A percentile compares a stretch with the other conserved stretches of the same genome.
phyloP scores from a whole-genome alignment of 2,329 filamentous ascomycete species.

The Xylaria sp. region DNA sequence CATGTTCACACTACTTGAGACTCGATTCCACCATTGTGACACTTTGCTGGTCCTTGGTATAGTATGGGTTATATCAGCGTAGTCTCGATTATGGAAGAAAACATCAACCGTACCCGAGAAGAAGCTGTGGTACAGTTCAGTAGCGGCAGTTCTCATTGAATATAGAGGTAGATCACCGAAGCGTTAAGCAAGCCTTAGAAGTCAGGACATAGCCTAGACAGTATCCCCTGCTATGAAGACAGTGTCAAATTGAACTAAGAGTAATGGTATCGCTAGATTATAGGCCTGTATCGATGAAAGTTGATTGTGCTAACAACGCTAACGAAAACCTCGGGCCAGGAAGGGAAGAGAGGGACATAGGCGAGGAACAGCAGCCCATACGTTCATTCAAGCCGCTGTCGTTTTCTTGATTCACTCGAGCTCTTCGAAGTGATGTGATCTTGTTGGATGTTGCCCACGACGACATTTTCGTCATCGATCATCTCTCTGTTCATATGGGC shows the following conservation, averaged over 20 bases:
- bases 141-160: background rate
- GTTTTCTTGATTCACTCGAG: constrained; percentile 21
- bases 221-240: no score
- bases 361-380: background rate
- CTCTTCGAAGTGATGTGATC: constrained; percentile 38
- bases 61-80: background rate
- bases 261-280: background rate
- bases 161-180: background rate
- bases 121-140: background rate
- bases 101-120: background rate
- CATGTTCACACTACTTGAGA: no score
- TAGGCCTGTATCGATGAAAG: background rate
- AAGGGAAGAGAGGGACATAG: background rate
- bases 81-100: background rate
- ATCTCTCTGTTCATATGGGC: constrained; percentile 51
- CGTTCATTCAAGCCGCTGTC: constrained; percentile 21
- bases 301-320: no score
- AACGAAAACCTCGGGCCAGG: background rate
- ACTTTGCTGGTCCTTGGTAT: background rate
- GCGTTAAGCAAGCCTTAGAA: background rate
- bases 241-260: background rate
- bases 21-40: no score
- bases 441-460: constrained; percentile 43
- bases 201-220: background rate
- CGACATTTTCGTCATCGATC: constrained; percentile 47